Conservation (phyloP, 805 yeast genomes). For the Metschnikowia proteae region DNA sequence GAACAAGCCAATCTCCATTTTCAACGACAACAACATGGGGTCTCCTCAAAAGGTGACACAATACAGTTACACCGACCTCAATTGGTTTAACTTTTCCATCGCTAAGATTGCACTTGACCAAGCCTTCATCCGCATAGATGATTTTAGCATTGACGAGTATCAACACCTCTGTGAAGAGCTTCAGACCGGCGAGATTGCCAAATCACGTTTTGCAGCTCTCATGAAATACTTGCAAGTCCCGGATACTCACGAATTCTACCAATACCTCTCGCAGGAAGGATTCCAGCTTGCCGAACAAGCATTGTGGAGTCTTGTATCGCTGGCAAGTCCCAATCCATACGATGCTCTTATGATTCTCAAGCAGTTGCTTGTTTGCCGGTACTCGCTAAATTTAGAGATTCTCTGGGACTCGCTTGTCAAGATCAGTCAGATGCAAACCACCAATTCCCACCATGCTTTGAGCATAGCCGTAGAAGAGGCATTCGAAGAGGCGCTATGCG, state of each 20-base stretch:
- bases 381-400: slow-evolving; percentile 16
- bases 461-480: slow-evolving; percentile 27
- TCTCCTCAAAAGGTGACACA: slow-evolving; percentile 35
- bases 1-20: slow-evolving; percentile 37
- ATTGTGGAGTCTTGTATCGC: slow-evolving; percentile 20
- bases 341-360: slow-evolving; percentile 36
- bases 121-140: slow-evolving; percentile 11
- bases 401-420: slow-evolving; percentile 26
- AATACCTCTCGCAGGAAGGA: slow-evolving; percentile 19
- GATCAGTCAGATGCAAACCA: slow-evolving; percentile 14
- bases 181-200: slow-evolving; percentile 4
- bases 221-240: slow-evolving; percentile 19
- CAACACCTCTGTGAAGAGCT: slow-evolving; percentile 16
- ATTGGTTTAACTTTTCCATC: slow-evolving; percentile 40
- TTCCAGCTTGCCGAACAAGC: slow-evolving; percentile 15
- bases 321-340: slow-evolving; percentile 14
- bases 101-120: slow-evolving; percentile 20
- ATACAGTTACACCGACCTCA: slow-evolving; percentile 31
- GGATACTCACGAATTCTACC: slow-evolving; percentile 14
- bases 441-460: slow-evolving; percentile 18
- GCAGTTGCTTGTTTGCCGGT: slow-evolving; percentile 31
- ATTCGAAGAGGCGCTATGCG: slow-evolving; percentile 29
- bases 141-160: slow-evolving; percentile 16
- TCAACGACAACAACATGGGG: slow-evolving; percentile 32
- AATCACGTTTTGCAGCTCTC: slow-evolving; percentile 15